phyloP scores from a whole-genome alignment of 2,329 filamentous ascomycete species.

The Aureobasidium sp. region DNA sequence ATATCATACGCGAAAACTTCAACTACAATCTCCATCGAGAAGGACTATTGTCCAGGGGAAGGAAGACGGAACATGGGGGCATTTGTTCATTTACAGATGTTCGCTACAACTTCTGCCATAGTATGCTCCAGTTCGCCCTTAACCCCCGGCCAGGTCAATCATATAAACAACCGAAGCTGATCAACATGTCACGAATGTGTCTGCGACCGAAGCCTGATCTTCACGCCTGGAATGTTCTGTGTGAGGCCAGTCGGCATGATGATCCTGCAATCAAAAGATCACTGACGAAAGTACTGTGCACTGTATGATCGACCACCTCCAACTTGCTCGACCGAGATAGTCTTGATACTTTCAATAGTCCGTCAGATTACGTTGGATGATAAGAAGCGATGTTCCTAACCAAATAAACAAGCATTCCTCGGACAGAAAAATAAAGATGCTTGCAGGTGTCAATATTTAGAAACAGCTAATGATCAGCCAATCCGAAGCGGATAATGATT shows the following conservation, averaged over 20 bases:
- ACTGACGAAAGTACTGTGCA: not conserved
- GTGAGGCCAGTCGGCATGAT: not conserved
- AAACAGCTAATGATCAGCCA: constrained; percentile 8
- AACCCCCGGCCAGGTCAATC: not conserved
- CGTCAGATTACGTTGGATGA: not conserved
- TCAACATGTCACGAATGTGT: not conserved
- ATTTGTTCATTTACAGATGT: no score
- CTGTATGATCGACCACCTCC: not conserved
- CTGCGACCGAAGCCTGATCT: not conserved
- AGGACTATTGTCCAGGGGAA: not conserved
- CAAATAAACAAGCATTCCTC: constrained; percentile 5
- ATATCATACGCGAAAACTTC: not conserved
- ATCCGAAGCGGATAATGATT: constrained; percentile 10
- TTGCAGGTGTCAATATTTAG: constrained; percentile 8
- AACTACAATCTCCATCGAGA: not conserved
- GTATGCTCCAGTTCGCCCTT: not conserved
- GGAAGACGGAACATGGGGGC: not conserved
- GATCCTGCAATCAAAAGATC: constrained; percentile 8
- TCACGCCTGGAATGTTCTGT: constrained; percentile 1
- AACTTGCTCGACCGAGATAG: not conserved
- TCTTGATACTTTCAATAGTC: not conserved
- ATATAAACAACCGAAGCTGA: not conserved
- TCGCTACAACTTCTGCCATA: not conserved
- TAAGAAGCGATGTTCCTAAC: not conserved
- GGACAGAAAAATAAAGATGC: not conserved